These are phyloP conservation scores for Lipomyces spencermartinsiae DNA, from an alignment of 805 yeast species.

Conservation along the genomic window DNA sequence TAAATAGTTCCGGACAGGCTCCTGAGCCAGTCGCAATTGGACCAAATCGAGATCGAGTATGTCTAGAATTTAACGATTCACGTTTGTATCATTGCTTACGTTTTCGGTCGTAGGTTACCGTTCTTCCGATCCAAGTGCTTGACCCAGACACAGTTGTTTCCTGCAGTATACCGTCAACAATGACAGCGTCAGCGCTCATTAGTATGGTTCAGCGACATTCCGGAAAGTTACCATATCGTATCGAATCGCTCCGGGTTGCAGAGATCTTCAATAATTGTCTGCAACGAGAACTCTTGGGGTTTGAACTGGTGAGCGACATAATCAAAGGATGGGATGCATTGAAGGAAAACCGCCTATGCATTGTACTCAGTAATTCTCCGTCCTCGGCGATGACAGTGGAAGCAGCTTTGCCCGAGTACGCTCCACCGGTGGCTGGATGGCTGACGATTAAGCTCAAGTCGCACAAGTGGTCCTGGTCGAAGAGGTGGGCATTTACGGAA, in stretches of 20 bases:
- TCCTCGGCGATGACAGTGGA: slow-evolving; percentile 12
- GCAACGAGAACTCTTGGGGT: slow-evolving; percentile 23
- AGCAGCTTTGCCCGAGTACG: slow-evolving; percentile 13
- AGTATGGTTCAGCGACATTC: slow-evolving; percentile 17
- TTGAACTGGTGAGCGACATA: slow-evolving; percentile 22
- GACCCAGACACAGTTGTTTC: slow-evolving; percentile 13
- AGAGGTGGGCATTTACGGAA: slow-evolving; percentile 28
- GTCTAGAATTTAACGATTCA: background rate
- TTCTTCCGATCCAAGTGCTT: slow-evolving; percentile 12
- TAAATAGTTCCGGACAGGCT: background rate
- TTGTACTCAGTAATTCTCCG: slow-evolving; percentile 9
- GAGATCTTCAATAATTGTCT: slow-evolving; percentile 14
- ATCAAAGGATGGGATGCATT: slow-evolving; percentile 22
- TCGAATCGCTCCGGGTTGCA: slow-evolving; percentile 36
- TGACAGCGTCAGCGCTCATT: slow-evolving; percentile 25
- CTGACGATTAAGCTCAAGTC: slow-evolving; percentile 15
- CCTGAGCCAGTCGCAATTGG: background rate
- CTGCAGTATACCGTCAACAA: slow-evolving; percentile 12
- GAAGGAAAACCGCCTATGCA: slow-evolving; percentile 6
- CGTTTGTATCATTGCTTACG: background rate
- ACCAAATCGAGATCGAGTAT: background rate
- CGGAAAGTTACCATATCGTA: slow-evolving; percentile 5
- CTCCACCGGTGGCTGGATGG: slow-evolving; percentile 27
- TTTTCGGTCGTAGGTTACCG: background rate
- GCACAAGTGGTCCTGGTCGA: slow-evolving; percentile 30